Base-by-base conservation (phyloP, 140 eudicot genomes). In the Erigeron philadelphicus region DNA sequence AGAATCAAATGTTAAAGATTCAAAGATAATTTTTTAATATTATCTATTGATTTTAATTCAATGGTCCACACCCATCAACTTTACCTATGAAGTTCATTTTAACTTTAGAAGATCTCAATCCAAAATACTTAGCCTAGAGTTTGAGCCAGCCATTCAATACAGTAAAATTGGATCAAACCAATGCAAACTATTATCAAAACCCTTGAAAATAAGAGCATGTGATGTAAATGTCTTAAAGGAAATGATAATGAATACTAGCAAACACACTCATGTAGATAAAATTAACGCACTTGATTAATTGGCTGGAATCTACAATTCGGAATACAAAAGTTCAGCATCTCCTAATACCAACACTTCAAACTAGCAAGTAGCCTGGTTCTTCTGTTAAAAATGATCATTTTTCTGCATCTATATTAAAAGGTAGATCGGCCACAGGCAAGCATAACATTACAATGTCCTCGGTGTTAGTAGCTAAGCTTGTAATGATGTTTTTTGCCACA, bases 401-500 rank as follows among this genome's bases (percentile, higher is more conserved):
- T 11, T 17, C 61, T 31, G 63, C 19, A 5, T 55, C 45, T 42
- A 21, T 70, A 8, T 17, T 55, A 43, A 42, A 18, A 67, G 8
- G 60, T 49, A 48, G 61, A 25, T 31, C 45, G 1, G 31, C 48
- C 38, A 52, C 40, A 38, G 12, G 40, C 63, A 52, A 13, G 49
- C 16, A 11, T 52, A 21, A 8, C 56, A 43, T 70, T 43, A 70
- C 75, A 46, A 10, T 8, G 56, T 50, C 23, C n/a, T 11, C 25
- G 44, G 3, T 50, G 17, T 19, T 38, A 11, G 46, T 46, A 61
- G 60, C 72, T 80, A 81, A 38, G 84, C 71, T 70, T 85, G 87
- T 77, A 77, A 70, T 3, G 95, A 85, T 0, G 99, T 89, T 55
- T 78, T 87, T 77, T 81, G 90, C 99, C 97, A 94, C 87, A 89